Base-by-base conservation (phyloP, 1,139 yeast species). In the Zygosaccharomyces sapae region DNA sequence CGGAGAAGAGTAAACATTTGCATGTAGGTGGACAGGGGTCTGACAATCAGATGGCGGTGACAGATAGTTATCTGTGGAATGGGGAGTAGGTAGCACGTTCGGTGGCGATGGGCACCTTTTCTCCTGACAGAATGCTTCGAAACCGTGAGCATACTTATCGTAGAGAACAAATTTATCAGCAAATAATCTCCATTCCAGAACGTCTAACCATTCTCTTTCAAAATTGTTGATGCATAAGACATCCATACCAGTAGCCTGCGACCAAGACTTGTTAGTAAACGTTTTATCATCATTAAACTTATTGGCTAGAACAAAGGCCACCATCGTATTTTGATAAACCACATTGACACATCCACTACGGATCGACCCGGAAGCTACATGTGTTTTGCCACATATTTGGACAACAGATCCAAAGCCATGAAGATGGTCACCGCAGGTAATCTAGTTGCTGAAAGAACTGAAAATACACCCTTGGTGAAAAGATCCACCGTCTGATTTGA, bases 221-320 rank as follows among this genome's bases (percentile, higher is more conserved):
- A 79, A 72, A 20, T 67, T 63, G 59, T 90, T 88, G 52, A 92
- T 73, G 34, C 75, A 70, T 2, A 61, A 60, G 46, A 87, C 74
- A 12, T 79, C 70, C 54, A 92, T 75, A 22, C 95, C 95, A n/a
- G 97, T 86, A 19, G 97, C 97, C 48, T 89, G 92, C 41, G 89
- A 78, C 98, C 98, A 92, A 7, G 96, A 88, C 62, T 82, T 82
- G 70, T 90, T 92, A 52, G 96, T 89, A 63, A 92, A 92, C 24
- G 97, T 92, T 69, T 90, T 89, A 70, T 92, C 98, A 67, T 92
- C 97, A 64, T 90, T 89, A 66, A 89, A 87, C 69, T 92, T 92
- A 71, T 92, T 92, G 38, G 96, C 95, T 54, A 92, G 73, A 35
- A 92, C 78, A 41, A 92, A 74, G 1, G 95, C 77, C 27, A 85